phyloP scores from a whole-genome alignment of 495 filamentous ascomycete species.

The Penicillium bovifimosum region DNA sequence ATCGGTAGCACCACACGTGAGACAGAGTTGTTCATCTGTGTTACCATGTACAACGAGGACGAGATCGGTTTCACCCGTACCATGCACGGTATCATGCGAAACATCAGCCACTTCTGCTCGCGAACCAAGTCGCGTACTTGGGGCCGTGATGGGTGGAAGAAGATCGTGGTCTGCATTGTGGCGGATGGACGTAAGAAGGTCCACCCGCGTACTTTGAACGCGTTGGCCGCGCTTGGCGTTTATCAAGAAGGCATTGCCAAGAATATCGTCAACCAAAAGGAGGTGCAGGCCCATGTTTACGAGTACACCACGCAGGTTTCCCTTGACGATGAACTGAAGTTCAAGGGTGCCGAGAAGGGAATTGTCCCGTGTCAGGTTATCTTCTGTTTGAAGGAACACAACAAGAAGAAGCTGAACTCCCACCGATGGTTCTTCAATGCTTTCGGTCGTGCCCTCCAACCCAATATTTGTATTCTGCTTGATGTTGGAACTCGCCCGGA shows the following conservation, averaged over 20 bases:
- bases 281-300: constrained; percentile 86
- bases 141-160: constrained; percentile 98
- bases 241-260: constrained; percentile 99
- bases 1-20: constrained; percentile 80
- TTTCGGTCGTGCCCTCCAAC: constrained; percentile 85
- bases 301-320: constrained; percentile 99
- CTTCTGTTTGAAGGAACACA: constrained; percentile 98
- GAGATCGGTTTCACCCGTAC: constrained; percentile 94
- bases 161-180: constrained; percentile 97
- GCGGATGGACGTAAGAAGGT: constrained; percentile 92
- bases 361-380: constrained; percentile 99
- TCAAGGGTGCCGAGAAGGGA: constrained; percentile 98
- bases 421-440: constrained; percentile 99
- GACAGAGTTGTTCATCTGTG: constrained; percentile 96
- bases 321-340: constrained; percentile 88
- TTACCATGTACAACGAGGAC: constrained; percentile 99
- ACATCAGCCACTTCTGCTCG: constrained; percentile 93
- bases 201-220: constrained; percentile 88
- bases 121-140: constrained; percentile 88
- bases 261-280: constrained; percentile 89
- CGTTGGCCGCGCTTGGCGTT: constrained; percentile 95
- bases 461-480: constrained; percentile 93
- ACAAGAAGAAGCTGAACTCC: constrained; percentile 95
- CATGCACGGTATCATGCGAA: constrained; percentile 98
- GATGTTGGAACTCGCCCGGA: constrained; percentile 94